These are phyloP conservation scores for Lenzites betulinus DNA, from an alignment of 768 basidiomycete species.

Conservation along the genomic window DNA sequence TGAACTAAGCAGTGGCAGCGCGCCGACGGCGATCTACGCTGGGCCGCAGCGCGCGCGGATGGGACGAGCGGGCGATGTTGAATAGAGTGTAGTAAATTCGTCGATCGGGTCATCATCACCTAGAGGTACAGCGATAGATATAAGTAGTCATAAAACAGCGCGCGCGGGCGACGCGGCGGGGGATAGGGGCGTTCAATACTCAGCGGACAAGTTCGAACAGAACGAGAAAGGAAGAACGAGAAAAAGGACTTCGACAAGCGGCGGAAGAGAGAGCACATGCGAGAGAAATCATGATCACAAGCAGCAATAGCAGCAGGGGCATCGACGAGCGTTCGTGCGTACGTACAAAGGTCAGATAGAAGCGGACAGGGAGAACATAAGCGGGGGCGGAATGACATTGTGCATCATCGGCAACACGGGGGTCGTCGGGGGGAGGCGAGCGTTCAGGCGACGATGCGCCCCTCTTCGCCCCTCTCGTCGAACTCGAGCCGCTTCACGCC, in stretches of 20 bases:
- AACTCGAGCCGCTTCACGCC: slow-evolving; percentile 12
- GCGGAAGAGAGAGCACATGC: neutral
- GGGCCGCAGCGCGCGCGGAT: neutral
- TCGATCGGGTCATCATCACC: neutral
- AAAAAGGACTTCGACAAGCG: neutral
- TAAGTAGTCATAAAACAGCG: slow-evolving; percentile 14
- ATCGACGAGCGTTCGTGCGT: slow-evolving; percentile 5
- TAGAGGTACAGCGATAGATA: slow-evolving; percentile 16
- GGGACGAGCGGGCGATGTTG: neutral
- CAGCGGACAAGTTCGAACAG: neutral
- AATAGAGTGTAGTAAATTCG: slow-evolving; percentile 5
- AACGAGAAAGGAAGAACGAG: neutral
- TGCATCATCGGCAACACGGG: neutral
- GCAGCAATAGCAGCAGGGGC: slow-evolving; percentile 1
- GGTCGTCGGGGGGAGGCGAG: neutral
- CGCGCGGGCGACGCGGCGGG: neutral
- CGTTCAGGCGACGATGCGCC: slow-evolving; percentile 19
- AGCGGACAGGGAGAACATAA: neutral
- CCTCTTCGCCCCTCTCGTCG: slow-evolving; percentile 14
- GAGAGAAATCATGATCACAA: slow-evolving; percentile 3
- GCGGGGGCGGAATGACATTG: neutral
- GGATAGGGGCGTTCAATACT: too few relatives aligned
- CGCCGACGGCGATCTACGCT: too few relatives aligned
- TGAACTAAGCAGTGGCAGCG: too few relatives aligned
- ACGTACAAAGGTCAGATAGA: neutral